Evolutionary conservation across 345 rosid genomes (phyloP), one percentile per base, ranked within the genome.

Genomic region (Ailanthus altissimus): DNA sequence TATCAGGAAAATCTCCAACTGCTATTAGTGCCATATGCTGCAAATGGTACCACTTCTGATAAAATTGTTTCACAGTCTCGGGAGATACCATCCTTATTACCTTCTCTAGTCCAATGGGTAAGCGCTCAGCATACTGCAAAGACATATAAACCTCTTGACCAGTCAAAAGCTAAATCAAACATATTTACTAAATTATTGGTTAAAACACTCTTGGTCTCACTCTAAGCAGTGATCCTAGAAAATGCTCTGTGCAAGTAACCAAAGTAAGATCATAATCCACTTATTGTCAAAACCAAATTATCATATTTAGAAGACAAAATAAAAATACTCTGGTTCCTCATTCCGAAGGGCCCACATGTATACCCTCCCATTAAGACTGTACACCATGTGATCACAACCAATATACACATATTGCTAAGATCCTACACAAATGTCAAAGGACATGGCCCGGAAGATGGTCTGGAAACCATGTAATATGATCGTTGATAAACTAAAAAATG

Each of bases 21-120:
- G 97, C 98, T 79, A 94, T 83, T 59, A 94, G 89, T 71, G 97
- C 97, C 97, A 94, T 94, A 76, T 94, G 87, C 70, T 87, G 85
- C 74, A 93, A 77, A 80, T 85, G 88, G 80, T 94, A 94, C 98
- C 98, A 94, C 81, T 91, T 91, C 71, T 68, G 80, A 79, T 94
- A 94, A 79, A 94, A 94, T 54, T 81, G 84, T 85, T 90, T 91
- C 66, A 87, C 93, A 28, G 91, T 86, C 72, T 91, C 87, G 73
- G 91, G 78, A 85, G 97, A 86, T 85, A 88, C 97, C 14, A 88
- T 87, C 59, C 91, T 88, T 75, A 94, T 94, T 73, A 94, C 97
- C 73, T 88, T 91, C 88, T 94, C 98, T 81, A 91, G 79, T 61
- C 98, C 97, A 83, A 94, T 93, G 46, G 98, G 97, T 51, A 91